Conservation (phyloP, 176 grass and related monocot genomes). For the Microstegium vimineum region DNA sequence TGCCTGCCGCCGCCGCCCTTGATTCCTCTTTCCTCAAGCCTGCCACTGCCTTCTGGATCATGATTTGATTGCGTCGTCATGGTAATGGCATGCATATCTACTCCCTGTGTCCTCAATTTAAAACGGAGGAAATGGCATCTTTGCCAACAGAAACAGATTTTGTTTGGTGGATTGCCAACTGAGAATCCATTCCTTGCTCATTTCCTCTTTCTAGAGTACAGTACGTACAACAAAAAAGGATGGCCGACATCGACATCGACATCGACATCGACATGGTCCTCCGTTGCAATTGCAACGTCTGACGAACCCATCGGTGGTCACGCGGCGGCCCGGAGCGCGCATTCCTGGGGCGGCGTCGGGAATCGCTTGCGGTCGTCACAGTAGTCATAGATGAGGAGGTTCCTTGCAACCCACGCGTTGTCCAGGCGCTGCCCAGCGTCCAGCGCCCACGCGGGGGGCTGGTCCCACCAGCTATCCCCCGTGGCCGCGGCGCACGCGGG, state of each 20-base stretch:
- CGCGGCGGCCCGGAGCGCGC: conserved; percentile 28
- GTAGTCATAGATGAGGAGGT: conserved; percentile 95
- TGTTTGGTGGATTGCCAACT: neutral
- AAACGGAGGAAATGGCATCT: neutral
- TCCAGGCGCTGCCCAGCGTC: conserved; percentile 57
- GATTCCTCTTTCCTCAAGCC: no score
- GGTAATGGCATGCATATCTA: no score
- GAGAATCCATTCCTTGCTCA: neutral
- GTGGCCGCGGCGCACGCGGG: conserved; percentile 50
- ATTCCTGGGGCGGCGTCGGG: conserved; percentile 61
- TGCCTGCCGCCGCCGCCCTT: no score
- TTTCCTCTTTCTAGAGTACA: neutral
- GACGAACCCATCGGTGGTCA: no score
- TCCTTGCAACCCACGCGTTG: conserved; percentile 55
- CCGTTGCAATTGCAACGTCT: no score
- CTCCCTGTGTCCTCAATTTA: neutral
- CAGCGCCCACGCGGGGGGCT: conserved; percentile 75
- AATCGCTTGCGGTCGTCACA: conserved; percentile 70
- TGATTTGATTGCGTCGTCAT: no score
- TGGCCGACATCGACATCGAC: neutral
- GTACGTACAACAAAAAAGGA: neutral
- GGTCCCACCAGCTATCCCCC: conserved; percentile 77
- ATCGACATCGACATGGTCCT: no score
- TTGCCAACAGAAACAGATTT: neutral
- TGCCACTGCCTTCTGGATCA: no score